Evolutionary conservation across 2,329 filamentous ascomycete genomes (phyloP).

Genomic region (Penicillium thymicola): DNA sequence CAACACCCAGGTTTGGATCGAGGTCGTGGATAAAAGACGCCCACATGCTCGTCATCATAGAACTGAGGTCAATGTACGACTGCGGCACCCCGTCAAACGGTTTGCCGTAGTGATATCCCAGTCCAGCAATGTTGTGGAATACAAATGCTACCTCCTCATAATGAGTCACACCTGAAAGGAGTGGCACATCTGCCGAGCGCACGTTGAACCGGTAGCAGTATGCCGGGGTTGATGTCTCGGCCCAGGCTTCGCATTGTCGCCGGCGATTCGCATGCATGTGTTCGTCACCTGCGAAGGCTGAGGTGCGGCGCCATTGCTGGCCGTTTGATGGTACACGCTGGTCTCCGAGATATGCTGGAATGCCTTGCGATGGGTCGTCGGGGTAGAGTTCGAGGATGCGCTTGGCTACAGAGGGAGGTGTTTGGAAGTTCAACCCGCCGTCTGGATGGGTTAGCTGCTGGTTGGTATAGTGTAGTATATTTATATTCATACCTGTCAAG

Average conservation of each 20-base stretch:
- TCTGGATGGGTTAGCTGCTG: slow-evolving; percentile 19
- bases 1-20: slow-evolving; percentile 43
- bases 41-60: slow-evolving; percentile 53
- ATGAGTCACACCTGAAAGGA: slow-evolving; percentile 49
- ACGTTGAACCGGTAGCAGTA: slow-evolving; percentile 65
- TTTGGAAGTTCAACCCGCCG: slow-evolving; percentile 22
- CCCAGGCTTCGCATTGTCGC: slow-evolving; percentile 52
- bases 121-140: slow-evolving; percentile 51
- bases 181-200: slow-evolving; percentile 42
- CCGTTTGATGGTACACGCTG: slow-evolving; percentile 39
- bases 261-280: slow-evolving; percentile 57
- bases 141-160: slow-evolving; percentile 57
- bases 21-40: slow-evolving; percentile 48
- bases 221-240: slow-evolving; percentile 47
- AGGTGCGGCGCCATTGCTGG: slow-evolving; percentile 52
- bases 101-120: slow-evolving; percentile 43
- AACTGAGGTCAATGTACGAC: slow-evolving; percentile 43
- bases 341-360: slow-evolving; percentile 44
- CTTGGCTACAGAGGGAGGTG: slow-evolving; percentile 31
- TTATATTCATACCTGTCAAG: slow-evolving; percentile 30
- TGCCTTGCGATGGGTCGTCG: slow-evolving; percentile 48
- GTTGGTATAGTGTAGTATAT: not conserved
- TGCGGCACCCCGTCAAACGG: slow-evolving; percentile 42
- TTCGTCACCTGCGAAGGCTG: slow-evolving; percentile 55
- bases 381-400: slow-evolving; percentile 53